A percentile compares a stretch with the other conserved stretches of the same genome.
phyloP scores from a whole-genome alignment of 768 basidiomycete species.

The Lentinus tigrinus region DNA sequence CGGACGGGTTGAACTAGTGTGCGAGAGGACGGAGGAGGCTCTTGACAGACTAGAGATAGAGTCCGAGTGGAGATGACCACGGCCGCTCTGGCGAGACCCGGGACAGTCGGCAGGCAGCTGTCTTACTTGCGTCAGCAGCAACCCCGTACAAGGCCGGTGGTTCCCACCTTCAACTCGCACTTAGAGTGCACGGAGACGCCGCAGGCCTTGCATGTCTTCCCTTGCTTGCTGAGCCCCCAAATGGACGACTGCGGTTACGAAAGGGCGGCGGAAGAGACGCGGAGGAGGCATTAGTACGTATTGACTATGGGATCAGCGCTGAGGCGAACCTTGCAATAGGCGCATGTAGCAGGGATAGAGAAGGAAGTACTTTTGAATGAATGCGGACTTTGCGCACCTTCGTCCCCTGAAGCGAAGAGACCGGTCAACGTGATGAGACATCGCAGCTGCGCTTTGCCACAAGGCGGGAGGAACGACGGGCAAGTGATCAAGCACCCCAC shows the following conservation, averaged over 20 bases:
- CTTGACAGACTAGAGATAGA: conserved; percentile 23
- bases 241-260: conserved; percentile 59
- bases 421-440: conserved; percentile 1
- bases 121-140: background rate
- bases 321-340: conserved; percentile 69
- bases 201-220: conserved; percentile 80
- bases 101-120: conserved; percentile 76
- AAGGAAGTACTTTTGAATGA: conserved; percentile 84
- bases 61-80: conserved; percentile 15
- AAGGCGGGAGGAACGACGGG: background rate
- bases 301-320: background rate
- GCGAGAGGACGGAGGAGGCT: conserved; percentile 34
- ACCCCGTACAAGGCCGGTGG: background rate
- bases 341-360: conserved; percentile 81
- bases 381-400: conserved; percentile 70
- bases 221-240: conserved; percentile 86
- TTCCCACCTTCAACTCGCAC: conserved; percentile 77
- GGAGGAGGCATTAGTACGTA: background rate
- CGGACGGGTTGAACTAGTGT: conserved; percentile 28
- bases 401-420: conserved; percentile 55
- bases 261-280: background rate
- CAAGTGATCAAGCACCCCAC: background rate
- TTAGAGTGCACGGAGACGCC: conserved; percentile 79
- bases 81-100: conserved; percentile 26
- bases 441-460: background rate